Conservation (phyloP, 768 basidiomycete species). For the Asterophora lycoperdoides region DNA sequence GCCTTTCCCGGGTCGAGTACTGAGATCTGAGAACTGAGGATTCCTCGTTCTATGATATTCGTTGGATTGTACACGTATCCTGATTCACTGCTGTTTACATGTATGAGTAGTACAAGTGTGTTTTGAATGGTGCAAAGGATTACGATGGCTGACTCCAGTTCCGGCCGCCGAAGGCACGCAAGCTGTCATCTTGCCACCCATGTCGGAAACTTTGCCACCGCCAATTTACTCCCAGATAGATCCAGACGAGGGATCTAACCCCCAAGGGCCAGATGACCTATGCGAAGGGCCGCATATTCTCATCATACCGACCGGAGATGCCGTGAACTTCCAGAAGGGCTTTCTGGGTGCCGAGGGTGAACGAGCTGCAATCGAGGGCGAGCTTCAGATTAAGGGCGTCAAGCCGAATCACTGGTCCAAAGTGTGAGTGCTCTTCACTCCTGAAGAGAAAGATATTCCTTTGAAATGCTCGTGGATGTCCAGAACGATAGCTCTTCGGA, state of each 20-base stretch:
- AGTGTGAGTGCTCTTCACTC: constrained; percentile 51
- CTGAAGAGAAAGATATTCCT: constrained; percentile 2
- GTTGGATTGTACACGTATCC: constrained; percentile 13
- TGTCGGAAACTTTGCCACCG: constrained; percentile 49
- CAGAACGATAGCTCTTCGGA: constrained; percentile 64
- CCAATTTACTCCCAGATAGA: constrained; percentile 58
- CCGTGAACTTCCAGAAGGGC: constrained; percentile 80
- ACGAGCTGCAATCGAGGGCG: constrained; percentile 80
- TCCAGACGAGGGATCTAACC: constrained; percentile 18
- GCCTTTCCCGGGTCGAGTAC: constrained; percentile 69
- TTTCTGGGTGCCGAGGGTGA: constrained; percentile 82
- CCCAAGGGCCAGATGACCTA: constrained; percentile 18
- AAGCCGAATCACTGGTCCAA: constrained; percentile 55
- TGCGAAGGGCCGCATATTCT: constrained; percentile 55
- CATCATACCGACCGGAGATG: constrained; percentile 66
- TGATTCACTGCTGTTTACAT: constrained; percentile 6
- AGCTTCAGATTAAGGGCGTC: constrained; percentile 77
- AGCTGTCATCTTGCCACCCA: constrained; percentile 13
- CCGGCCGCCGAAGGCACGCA: background rate
- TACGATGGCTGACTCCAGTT: background rate
- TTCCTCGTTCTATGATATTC: constrained; percentile 1
- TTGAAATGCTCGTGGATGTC: constrained; percentile 8
- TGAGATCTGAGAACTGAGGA: too few species aligned
- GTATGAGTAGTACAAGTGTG: constrained; percentile 1
- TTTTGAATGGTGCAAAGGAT: background rate